Conservation (phyloP, 1,139 yeast species). For the Pichia sp. region DNA sequence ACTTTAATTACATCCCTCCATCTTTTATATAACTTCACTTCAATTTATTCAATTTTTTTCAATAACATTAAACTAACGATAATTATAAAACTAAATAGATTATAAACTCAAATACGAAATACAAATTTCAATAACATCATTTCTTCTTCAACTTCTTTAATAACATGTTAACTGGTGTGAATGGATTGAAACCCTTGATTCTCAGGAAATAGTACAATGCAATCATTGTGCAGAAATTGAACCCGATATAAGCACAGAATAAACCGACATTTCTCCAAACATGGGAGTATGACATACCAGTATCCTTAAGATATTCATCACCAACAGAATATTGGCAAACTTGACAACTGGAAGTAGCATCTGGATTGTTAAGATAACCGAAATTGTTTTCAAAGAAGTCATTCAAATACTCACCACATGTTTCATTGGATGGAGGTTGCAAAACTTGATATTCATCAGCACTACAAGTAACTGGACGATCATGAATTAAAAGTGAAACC, state of each 20-base stretch:
- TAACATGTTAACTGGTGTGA: slow-evolving; percentile 1
- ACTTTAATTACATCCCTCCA: too few relatives aligned
- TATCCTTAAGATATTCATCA: slow-evolving; percentile 47
- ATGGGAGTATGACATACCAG: slow-evolving; percentile 45
- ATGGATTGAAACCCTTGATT: slow-evolving; percentile 8
- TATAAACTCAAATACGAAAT: too few relatives aligned
- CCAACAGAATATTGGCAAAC: slow-evolving; percentile 57
- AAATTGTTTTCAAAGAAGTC: slow-evolving; percentile 34
- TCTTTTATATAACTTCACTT: too few relatives aligned
- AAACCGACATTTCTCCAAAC: slow-evolving; percentile 71
- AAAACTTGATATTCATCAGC: slow-evolving; percentile 47
- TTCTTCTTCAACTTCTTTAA: slow-evolving; percentile 2
- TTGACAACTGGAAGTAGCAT: slow-evolving; percentile 50
- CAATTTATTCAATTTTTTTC: too few relatives aligned
- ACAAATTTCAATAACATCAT: neutral
- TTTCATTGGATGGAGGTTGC: slow-evolving; percentile 51
- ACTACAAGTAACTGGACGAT: slow-evolving; percentile 52
- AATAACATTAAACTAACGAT: too few relatives aligned
- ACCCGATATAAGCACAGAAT: slow-evolving; percentile 52
- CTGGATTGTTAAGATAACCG: slow-evolving; percentile 56
- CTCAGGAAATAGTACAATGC: slow-evolving; percentile 14
- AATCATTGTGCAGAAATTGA: slow-evolving; percentile 38
- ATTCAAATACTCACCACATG: slow-evolving; percentile 54
- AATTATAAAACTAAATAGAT: too few relatives aligned
- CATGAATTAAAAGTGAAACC: slow-evolving; percentile 50